Evolutionary conservation across 106 monocot species (phyloP).

Genomic region (Dioscorea zingiberensis): DNA sequence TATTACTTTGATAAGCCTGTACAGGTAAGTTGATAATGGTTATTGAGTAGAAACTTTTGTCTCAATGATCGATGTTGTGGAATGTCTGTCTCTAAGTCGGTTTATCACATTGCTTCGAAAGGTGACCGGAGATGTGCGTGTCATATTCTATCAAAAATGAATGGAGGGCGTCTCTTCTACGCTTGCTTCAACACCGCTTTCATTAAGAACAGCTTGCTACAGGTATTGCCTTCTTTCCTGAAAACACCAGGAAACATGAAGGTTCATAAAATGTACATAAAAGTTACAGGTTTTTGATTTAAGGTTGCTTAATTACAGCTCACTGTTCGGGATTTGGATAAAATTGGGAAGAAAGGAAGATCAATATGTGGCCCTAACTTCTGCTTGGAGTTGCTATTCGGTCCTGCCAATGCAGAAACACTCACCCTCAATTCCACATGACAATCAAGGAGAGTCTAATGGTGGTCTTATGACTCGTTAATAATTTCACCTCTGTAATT

Average conservation of each 20-base stretch:
- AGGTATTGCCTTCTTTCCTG: constrained; percentile 23
- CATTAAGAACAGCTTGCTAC: constrained; percentile 38
- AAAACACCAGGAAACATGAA: not conserved
- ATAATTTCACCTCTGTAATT: no score
- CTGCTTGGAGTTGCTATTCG: constrained; percentile 36
- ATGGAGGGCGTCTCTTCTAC: constrained; percentile 52
- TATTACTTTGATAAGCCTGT: constrained; percentile 47
- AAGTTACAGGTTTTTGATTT: not conserved
- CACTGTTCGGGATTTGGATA: constrained; percentile 26
- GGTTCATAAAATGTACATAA: no score
- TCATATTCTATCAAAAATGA: constrained; percentile 54
- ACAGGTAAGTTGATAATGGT: no score
- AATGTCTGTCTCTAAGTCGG: no score
- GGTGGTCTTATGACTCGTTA: no score
- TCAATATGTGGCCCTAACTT: constrained; percentile 32
- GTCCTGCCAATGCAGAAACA: constrained; percentile 33
- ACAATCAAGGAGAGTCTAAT: no score
- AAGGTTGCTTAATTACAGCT: constrained; percentile 12
- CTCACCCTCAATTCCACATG: no score
- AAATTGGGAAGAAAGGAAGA: constrained; percentile 27
- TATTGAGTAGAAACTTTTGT: no score
- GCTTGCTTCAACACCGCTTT: constrained; percentile 51
- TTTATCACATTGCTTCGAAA: no score
- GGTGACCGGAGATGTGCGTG: constrained; percentile 48
- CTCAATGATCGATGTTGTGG: no score